Evolutionary conservation across 805 yeast species (phyloP), one percentile per base, ranked within the genome.

Genomic region (Candida ascalaphidarum): DNA sequence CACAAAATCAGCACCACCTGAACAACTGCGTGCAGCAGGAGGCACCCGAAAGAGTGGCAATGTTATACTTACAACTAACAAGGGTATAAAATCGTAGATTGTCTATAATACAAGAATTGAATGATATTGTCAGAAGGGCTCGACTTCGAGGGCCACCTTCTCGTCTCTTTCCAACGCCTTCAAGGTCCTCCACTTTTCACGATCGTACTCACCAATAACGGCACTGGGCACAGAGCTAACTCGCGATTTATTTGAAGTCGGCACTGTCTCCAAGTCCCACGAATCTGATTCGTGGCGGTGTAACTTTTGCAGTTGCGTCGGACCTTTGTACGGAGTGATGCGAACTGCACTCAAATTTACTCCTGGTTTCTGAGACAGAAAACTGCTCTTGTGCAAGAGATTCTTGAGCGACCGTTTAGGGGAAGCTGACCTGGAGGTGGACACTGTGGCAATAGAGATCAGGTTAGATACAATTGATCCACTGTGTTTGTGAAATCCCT

Each of bases 141-240:
- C n/a, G n/a, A n/a, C n/a, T 17, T 17, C 18, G 6, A 17, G 8
- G 18, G 6, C 18, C 18, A 17, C 8, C 8, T 17, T 8, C 8
- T 17, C 18, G 18, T 6, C 18, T 17, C 18, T 17, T 17, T 17
- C 18, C 18, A 67, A 37, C 14, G 59, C 44, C 38, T 65, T 63
- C 35, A 75, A 56, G 1, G 73, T 68, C 32, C 68, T 56, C 81
- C 81, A 75, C 45, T 76, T 76, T 44, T 76, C 83, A 40, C 68
- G 55, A 41, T 76, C 83, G 43, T 76, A 76, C 41, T 73, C 74
- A 0, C 82, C 81, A 31, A 75, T 65, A 3, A 72, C 75, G 9
- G 65, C 73, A 22, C 75, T 62, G 1, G 82, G 81, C 21, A 63
- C 35, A 42, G 67, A 51, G 51, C 71, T 43, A 23, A 52, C 60